phyloP scores from a whole-genome alignment of 306 rosid genomes.

The Fragaria nilgerrensis region DNA sequence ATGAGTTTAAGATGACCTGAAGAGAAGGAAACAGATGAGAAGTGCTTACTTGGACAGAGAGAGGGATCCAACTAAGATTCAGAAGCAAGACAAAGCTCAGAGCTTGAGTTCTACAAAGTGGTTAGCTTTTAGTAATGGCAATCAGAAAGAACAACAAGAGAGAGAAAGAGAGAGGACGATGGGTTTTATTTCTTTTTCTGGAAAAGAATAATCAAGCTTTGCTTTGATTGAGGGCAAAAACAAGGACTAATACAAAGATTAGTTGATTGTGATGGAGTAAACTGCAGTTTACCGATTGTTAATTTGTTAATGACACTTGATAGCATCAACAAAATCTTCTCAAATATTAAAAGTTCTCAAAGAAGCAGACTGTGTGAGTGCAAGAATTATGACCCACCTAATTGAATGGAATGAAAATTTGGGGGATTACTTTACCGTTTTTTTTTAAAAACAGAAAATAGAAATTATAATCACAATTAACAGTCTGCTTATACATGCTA shows the following conservation, averaged over 20 bases:
- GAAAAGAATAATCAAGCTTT: conserved; percentile 15
- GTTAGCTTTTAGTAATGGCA: background rate
- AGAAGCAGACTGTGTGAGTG: background rate
- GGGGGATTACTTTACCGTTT: no score
- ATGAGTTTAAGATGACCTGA: background rate
- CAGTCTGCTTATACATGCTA: no score
- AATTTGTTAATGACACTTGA: background rate
- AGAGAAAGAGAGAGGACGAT: background rate
- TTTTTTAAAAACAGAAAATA: no score
- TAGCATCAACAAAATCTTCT: background rate
- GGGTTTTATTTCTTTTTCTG: background rate
- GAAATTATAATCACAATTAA: no score
- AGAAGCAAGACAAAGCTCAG: conserved; percentile 14
- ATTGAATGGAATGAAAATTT: background rate
- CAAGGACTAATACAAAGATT: background rate
- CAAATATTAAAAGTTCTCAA: background rate
- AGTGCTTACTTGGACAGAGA: conserved; percentile 20
- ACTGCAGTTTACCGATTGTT: background rate
- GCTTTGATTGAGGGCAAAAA: conserved; percentile 45
- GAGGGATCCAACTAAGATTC: conserved; percentile 38
- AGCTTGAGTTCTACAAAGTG: conserved; percentile 1
- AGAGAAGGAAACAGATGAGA: background rate
- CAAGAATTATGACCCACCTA: background rate
- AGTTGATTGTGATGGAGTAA: background rate
- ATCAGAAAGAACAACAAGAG: conserved; percentile 6